These are phyloP conservation scores for Rosa hybrid DNA, from an alignment of 331 rosid genomes.

Conservation along the genomic window DNA sequence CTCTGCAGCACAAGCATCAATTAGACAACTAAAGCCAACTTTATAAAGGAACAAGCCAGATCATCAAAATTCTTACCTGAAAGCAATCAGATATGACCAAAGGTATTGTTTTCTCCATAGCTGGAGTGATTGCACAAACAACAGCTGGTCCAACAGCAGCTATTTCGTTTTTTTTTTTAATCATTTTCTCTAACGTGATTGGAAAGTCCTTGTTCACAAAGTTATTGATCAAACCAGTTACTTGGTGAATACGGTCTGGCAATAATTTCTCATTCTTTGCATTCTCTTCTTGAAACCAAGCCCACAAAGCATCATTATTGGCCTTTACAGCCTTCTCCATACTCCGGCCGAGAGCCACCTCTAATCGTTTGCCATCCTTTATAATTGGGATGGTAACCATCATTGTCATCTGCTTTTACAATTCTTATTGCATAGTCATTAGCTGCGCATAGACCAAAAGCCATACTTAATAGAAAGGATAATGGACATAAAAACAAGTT, in stretches of 20 bases:
- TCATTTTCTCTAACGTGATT: too few species aligned
- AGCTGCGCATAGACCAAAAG: too few species aligned
- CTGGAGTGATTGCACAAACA: constrained; percentile 39
- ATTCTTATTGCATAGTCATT: constrained; percentile 55
- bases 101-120: constrained; percentile 79
- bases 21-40: constrained; percentile 46
- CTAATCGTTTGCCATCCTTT: constrained; percentile 94
- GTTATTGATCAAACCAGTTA: constrained; percentile 25
- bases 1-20: constrained; percentile 30
- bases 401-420: constrained; percentile 85
- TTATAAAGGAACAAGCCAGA: constrained; percentile 1
- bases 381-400: constrained; percentile 69
- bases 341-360: constrained; percentile 73
- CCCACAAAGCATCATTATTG: constrained; percentile 72
- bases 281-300: constrained; percentile 87
- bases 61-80: constrained; percentile 61
- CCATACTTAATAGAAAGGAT: too few species aligned
- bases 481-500: too few species aligned
- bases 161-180: too few species aligned
- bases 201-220: too few species aligned
- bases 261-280: constrained; percentile 71
- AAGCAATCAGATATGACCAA: constrained; percentile 72
- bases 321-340: constrained; percentile 82
- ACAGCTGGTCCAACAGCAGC: constrained; percentile 67
- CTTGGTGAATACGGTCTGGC: constrained; percentile 69